Evolutionary conservation across 75 land plant genomes (phyloP), one percentile per base, ranked within the genome.

Genomic region (Cunninghamia lanceolata): DNA sequence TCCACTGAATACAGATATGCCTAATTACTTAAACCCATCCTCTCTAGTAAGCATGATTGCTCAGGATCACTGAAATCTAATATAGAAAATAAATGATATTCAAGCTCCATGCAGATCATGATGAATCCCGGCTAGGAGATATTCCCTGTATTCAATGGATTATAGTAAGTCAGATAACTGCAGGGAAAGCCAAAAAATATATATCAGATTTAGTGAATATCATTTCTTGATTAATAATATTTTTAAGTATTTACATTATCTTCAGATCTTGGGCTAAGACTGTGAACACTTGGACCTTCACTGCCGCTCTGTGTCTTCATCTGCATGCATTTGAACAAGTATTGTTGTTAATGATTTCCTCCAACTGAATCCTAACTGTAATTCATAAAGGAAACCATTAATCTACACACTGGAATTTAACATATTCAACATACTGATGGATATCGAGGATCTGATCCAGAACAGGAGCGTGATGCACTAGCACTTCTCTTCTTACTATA

Each of bases 401-500:
- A 30, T 35, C 8, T 70, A 70, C 13, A 70, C n/a, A 28, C 30
- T n/a, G 32, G 74, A 70, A 30, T 73, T 73, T 32, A 73, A 32
- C 75, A 73, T 32, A 73, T 11, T 34, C 34, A 73, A 19, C 75
- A 34, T 73, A 73, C 75, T 71, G 95, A 94, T 73, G 85, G 82
- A 85, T 93, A 91, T 17, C 91, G 91, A 43, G 89, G 83, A 43
- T 81, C 87, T 52, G 97, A 89, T 8, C 36, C 36, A 32, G 75
- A 73, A 73, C 36, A 3, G 3, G 50, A 80, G 10, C 1, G 50
- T 28, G 82, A 80, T 80, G 82, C 32, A 28, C 56, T 82, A 76
- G 45, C 30, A 45, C 30, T 42, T 42, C n/a, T 14, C 50, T 30
- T 39, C 30, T 80, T 28, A n/a, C 11, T 43, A 80, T 28, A 28